Conservation (phyloP, 2,329 filamentous ascomycete genomes). For the Niveomyces coronatus region DNA sequence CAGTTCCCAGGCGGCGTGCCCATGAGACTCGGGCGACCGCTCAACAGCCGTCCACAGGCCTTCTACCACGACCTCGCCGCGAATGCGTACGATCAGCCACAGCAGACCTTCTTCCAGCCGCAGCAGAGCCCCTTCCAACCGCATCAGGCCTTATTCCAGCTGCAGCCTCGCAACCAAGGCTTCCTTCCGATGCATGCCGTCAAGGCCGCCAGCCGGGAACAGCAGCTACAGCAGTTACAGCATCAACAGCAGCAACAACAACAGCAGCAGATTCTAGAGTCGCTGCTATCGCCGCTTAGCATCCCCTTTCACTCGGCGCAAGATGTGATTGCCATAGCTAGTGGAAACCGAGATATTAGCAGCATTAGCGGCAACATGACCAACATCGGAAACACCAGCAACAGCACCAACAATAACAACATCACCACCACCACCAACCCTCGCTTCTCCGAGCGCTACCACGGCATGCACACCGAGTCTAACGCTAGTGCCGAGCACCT, state of each 20-base stretch:
- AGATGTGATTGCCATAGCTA: too few species aligned
- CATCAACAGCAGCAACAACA: too few species aligned
- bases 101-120: background rate
- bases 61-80: background rate
- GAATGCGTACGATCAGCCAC: background rate
- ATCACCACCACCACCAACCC: constrained; percentile 3
- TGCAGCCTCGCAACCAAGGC: background rate
- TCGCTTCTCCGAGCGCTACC: constrained; percentile 25
- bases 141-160: background rate
- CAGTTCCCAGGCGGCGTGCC: too few species aligned
- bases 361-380: background rate
- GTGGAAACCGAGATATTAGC: too few species aligned
- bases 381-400: background rate
- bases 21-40: background rate
- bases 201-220: too few species aligned
- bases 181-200: constrained; percentile 4
- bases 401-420: background rate
- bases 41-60: background rate
- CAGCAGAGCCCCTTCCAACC: background rate
- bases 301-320: too few species aligned
- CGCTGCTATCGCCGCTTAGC: too few species aligned
- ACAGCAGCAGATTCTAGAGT: too few species aligned
- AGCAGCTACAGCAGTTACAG: too few species aligned
- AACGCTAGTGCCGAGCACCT: constrained; percentile 27
- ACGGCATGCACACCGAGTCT: constrained; percentile 24